These are phyloP conservation scores for Dalbergia oliveri DNA, from an alignment of 306 rosid species.

Conservation along the genomic window DNA sequence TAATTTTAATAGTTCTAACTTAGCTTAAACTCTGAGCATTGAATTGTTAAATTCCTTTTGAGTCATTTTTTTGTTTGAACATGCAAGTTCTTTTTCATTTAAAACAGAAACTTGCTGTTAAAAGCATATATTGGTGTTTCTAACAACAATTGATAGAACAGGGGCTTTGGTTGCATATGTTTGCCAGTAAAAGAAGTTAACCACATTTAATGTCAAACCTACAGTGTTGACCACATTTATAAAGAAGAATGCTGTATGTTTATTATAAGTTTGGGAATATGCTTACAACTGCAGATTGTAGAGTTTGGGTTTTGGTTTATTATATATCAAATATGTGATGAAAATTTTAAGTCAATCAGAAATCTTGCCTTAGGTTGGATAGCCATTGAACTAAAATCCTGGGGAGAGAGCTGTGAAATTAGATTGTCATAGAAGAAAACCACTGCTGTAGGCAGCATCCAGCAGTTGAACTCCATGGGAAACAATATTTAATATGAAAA, in stretches of 20 bases:
- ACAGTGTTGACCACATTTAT: neutral
- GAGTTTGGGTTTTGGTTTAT: neutral
- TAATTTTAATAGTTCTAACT: conserved; percentile 5
- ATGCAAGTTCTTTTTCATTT: no score
- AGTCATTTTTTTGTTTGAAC: neutral
- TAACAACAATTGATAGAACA: neutral
- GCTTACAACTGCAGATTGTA: neutral
- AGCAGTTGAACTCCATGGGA: neutral
- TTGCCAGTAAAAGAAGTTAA: conserved; percentile 10
- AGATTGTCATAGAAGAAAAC: neutral
- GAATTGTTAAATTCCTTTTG: neutral
- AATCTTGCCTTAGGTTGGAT: neutral
- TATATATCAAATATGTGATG: no score
- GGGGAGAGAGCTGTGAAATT: neutral
- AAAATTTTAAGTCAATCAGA: neutral
- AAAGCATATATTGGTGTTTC: neutral
- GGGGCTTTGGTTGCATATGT: conserved; percentile 8
- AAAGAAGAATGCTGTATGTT: conserved; percentile 1
- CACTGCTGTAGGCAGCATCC: neutral
- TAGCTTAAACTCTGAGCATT: conserved; percentile 13
- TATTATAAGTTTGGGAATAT: neutral
- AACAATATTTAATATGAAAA: neutral
- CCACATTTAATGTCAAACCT: conserved; percentile 21
- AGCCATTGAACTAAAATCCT: neutral
- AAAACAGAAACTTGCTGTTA: no score